phyloP scores from a whole-genome alignment of 306 rosid species.

The Gillenia trifoliata region DNA sequence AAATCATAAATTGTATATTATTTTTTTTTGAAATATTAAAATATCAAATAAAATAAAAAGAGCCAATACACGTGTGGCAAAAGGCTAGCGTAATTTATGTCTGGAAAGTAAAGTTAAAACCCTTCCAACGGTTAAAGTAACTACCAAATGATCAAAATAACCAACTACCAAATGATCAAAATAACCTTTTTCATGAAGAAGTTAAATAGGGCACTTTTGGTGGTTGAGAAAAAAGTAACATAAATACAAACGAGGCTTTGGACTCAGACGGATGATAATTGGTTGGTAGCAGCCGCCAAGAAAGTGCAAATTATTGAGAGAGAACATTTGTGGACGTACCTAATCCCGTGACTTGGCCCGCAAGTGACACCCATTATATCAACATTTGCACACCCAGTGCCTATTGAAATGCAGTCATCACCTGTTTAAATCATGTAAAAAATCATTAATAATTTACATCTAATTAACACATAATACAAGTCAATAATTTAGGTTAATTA shows the following conservation, averaged over 20 bases:
- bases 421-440: slow-evolving; percentile 39
- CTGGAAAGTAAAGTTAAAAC: background rate
- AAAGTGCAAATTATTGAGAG: slow-evolving; percentile 6
- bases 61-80: too few species aligned
- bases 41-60: too few species aligned
- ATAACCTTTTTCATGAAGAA: background rate
- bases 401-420: slow-evolving; percentile 93
- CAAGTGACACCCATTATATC: slow-evolving; percentile 79
- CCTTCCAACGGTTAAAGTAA: background rate
- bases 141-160: too few species aligned
- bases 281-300: slow-evolving; percentile 12
- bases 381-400: slow-evolving; percentile 79
- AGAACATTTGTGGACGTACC: slow-evolving; percentile 32
- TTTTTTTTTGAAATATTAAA: too few species aligned
- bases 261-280: background rate
- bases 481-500: too few species aligned
- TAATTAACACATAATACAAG: background rate
- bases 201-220: background rate
- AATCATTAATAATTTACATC: background rate
- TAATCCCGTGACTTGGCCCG: slow-evolving; percentile 94
- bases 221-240: too few species aligned
- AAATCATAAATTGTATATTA: too few species aligned
- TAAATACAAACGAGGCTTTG: background rate
- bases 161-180: background rate
- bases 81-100: too few species aligned